Base-by-base conservation (phyloP, 192 early-diverging fungal species). In the Mortierella hygrophila region DNA sequence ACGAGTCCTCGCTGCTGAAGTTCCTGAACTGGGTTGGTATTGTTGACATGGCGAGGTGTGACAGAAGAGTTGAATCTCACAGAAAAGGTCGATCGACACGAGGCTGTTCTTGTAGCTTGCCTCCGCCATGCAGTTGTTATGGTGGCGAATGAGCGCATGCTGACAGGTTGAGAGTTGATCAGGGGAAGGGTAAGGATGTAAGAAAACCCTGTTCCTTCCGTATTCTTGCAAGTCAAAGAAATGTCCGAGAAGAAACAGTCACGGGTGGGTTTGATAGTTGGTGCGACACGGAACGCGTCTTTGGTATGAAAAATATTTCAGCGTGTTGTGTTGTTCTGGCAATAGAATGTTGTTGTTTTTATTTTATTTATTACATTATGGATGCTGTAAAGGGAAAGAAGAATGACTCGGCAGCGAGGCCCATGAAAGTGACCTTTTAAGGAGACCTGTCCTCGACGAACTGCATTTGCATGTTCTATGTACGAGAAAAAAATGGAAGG, bases 1-100 rank as follows among this genome's bases (percentile, higher is more conserved):
- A 94, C 88, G 41, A 94, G 80, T 70, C 88, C 84, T 4, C 93
- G 88, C 65, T 89, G 79, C 47, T 90, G 89, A 21, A 90, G 68
- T 18, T 88, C 89, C 54, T 77, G 18, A n/a, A 90, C 76, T 1
- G 80, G 85, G 57, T 89, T 89, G 38, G 40, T 75, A 52, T 52
- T 52, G 18, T 80, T 71, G 29, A 70, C 76, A 60, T 74, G 55
- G 4, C 26, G 23, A 32, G 37, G 20, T 3, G 76, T 26, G 29
- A 70, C 26, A n/a, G 76, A 63, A 38, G 81, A 83, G 26, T 76
- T 75, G 70, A 83, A 78, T 16, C 82, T 71, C 26, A 46, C 60
- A 10, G 42, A 54, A 26, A 74, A 18, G 3, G 70, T 21, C 8
- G 46, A 47, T 18, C 29, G 69, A 13, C 60, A 42, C 4, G 38